Base-by-base conservation (phyloP, 2,329 filamentous ascomycete species). In the Phyllosticta ampelicida region DNA sequence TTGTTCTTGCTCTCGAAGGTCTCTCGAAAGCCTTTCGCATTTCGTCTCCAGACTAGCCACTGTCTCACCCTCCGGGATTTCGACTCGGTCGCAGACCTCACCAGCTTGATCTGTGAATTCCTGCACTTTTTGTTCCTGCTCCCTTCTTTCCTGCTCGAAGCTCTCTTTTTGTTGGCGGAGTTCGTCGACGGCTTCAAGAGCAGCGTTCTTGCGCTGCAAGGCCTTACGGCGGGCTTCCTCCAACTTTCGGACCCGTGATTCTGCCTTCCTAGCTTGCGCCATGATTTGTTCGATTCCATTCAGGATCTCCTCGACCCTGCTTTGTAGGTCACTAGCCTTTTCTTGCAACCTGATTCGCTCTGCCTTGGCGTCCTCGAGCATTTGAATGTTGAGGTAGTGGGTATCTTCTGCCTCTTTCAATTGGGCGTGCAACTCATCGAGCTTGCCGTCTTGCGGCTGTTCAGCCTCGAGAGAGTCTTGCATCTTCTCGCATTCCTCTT, bases 401-500 rank as follows among this genome's bases (percentile, higher is more conserved):
- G 80, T 75, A n/a, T 73, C 72, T 68, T 81, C 70, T 66, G 67
- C 84, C 8, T 84, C 81, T 58, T 76, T 72, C 1, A 95, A 77
- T 53, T 82, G 66, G 9, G 67, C 65, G 58, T 76, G 64, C 3
- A 76, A 67, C 51, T 71, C 70, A 18, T 77, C 74, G 10, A 78
- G 68, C 48, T 65, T 67, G 3, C 75, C 85, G 66, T 90, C 89
- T 57, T 84, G 82, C 2, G 86, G 76, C 54, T 72, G 74, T 59
- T 81, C 78, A 58, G 73, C 74, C 19, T 83, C 80, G 50, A 85
- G 74, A 11, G 80, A 85, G 60, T 87, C 78, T 61, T 6, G 84
- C 48, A 95, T 77, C 51, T 83, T 81, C 56, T 83, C 80, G 29
- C 87, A 77, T 6, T 77, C 74, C 55, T 86, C 83, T 55, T 86